phyloP scores from a whole-genome alignment of 306 rosid species.

The Alnus rubra region DNA sequence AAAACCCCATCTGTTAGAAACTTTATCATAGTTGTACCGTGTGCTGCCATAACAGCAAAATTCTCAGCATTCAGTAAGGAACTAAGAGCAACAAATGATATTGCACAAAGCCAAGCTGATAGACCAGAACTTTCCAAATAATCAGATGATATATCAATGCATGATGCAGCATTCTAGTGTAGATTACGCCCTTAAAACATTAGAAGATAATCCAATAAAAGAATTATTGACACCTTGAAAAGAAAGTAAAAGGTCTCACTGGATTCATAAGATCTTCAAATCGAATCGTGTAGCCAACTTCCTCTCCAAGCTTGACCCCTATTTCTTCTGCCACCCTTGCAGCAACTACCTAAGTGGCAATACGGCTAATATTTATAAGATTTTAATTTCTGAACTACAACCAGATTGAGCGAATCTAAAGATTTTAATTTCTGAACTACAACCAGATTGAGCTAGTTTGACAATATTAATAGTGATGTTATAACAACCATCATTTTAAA shows the following conservation, averaged over 20 bases:
- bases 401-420: background rate
- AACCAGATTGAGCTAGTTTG: background rate
- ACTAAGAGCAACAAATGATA: background rate
- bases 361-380: background rate
- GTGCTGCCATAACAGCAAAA: conserved; percentile 63
- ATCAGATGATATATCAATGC: background rate
- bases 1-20: conserved; percentile 92
- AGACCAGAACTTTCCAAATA: background rate
- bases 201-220: background rate
- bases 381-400: no score
- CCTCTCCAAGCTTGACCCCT: conserved; percentile 86
- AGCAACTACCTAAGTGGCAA: conserved; percentile 65
- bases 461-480: background rate
- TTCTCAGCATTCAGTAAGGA: conserved; percentile 19
- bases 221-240: background rate
- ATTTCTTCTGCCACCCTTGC: conserved; percentile 92
- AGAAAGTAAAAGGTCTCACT: conserved; percentile 38
- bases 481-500: background rate
- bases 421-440: no score
- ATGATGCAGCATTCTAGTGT: background rate
- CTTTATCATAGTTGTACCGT: conserved; percentile 76
- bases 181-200: background rate
- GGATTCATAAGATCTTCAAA: conserved; percentile 84
- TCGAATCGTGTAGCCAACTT: conserved; percentile 94
- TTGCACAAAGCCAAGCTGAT: background rate